Percentiles rank a stretch among this genome's conserved stretches.
Conservation (phyloP, 352 stramenopile genomes). For the Globisporangium abappressorium region DNA sequence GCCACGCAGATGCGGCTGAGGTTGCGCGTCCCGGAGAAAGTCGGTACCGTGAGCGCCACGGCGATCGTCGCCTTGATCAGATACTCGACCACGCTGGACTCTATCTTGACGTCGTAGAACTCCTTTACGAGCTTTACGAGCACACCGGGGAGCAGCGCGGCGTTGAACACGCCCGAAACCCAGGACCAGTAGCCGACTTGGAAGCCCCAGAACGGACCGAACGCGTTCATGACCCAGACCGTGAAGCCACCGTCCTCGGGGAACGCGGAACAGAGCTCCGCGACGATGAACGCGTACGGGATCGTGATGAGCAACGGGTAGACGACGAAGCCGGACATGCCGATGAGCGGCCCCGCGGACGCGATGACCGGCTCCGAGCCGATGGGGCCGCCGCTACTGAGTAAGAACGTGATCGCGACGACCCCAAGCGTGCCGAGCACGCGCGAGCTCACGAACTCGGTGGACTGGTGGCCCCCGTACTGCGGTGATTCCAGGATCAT, state of each 20-base stretch:
- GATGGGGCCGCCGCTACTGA: constrained; percentile 39
- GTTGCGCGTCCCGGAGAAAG: constrained; percentile 34
- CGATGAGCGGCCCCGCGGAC: constrained; percentile 61
- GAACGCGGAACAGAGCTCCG: constrained; percentile 72
- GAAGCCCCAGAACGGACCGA: constrained; percentile 75
- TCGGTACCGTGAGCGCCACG: constrained; percentile 31
- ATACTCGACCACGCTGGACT: constrained; percentile 21
- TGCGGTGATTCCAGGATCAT: constrained; percentile 19
- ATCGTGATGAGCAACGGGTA: constrained; percentile 75
- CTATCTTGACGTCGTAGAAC: constrained; percentile 32
- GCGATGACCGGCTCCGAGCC: constrained; percentile 57
- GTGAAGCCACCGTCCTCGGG: constrained; percentile 71
- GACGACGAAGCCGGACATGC: constrained; percentile 52
- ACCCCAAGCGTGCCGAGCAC: constrained; percentile 34
- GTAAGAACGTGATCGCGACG: constrained; percentile 52
- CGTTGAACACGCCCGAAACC: constrained; percentile 59
- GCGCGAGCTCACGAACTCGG: constrained; percentile 22
- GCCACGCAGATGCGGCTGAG: constrained; percentile 30
- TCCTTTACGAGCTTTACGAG: constrained; percentile 29
- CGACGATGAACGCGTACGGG: constrained; percentile 61
- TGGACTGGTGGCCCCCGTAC: no score
- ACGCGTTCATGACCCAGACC: constrained; percentile 72
- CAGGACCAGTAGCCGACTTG: constrained; percentile 84
- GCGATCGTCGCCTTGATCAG: constrained; percentile 39
- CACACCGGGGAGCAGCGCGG: constrained; percentile 64